Percentiles rank a stretch among this genome's conserved stretches.
These are phyloP conservation scores for Cercospora sp. DNA, from an alignment of 2,329 filamentous ascomycete genomes.

Conservation along the genomic window DNA sequence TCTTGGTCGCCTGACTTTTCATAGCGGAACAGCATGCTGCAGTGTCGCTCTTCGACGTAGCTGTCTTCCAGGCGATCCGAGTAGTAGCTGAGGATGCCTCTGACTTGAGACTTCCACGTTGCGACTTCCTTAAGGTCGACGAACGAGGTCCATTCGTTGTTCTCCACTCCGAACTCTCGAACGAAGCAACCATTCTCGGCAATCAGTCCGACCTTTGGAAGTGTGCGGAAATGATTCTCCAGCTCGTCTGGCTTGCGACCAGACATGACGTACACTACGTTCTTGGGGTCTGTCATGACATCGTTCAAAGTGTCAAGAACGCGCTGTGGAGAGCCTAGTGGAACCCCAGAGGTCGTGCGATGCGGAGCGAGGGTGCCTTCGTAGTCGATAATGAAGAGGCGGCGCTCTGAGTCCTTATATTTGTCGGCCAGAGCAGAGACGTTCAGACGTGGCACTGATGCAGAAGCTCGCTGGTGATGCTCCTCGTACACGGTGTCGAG, in stretches of 20 bases:
- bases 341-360: slow-evolving; percentile 80
- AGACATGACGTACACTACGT: slow-evolving; percentile 93
- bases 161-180: slow-evolving; percentile 61
- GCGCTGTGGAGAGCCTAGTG: slow-evolving; percentile 81
- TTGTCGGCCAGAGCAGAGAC: slow-evolving; percentile 62
- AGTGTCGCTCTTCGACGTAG: slow-evolving; percentile 86
- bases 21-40: slow-evolving; percentile 88
- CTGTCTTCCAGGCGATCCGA: slow-evolving; percentile 85
- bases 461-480: slow-evolving; percentile 80
- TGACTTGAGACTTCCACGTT: slow-evolving; percentile 81
- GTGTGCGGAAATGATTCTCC: slow-evolving; percentile 78
- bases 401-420: slow-evolving; percentile 66
- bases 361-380: slow-evolving; percentile 89
- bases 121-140: slow-evolving; percentile 69
- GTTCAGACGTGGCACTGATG: slow-evolving; percentile 81
- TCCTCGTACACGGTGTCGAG: slow-evolving; percentile 78
- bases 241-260: slow-evolving; percentile 84
- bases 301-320: slow-evolving; percentile 82
- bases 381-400: slow-evolving; percentile 89
- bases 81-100: slow-evolving; percentile 83
- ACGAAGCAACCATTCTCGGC: slow-evolving; percentile 95
- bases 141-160: slow-evolving; percentile 73
- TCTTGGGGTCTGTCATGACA: slow-evolving; percentile 74
- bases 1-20: slow-evolving; percentile 76
- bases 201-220: slow-evolving; percentile 82